Evolutionary conservation across 495 filamentous ascomycete genomes (phyloP).

Genomic region (Neurospora terricola): DNA sequence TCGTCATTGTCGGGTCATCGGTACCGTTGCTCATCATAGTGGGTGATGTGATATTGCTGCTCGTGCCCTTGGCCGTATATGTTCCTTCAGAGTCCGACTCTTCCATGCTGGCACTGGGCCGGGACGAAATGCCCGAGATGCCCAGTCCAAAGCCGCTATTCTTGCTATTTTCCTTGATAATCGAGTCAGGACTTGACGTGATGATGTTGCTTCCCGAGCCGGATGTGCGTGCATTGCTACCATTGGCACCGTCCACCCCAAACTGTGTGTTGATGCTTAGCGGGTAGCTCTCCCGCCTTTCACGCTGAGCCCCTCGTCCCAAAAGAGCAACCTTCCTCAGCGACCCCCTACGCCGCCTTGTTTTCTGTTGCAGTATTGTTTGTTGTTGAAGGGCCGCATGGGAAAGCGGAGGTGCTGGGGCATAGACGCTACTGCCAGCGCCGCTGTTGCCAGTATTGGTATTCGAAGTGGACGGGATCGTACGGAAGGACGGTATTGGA

Average conservation of each 20-base stretch:
- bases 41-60: slow-evolving; percentile 8
- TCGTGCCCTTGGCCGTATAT: slow-evolving; percentile 17
- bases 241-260: slow-evolving; percentile 1
- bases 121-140: slow-evolving; percentile 38
- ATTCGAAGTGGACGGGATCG: slow-evolving; percentile 13
- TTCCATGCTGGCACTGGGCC: slow-evolving; percentile 22
- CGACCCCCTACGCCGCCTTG: slow-evolving; percentile 66
- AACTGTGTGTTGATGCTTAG: slow-evolving; percentile 34
- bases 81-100: slow-evolving; percentile 16
- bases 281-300: slow-evolving; percentile 39
- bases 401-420: slow-evolving; percentile 28
- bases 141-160: slow-evolving; percentile 31
- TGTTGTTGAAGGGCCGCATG: slow-evolving; percentile 40
- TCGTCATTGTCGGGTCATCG: slow-evolving; percentile 29
- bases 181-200: slow-evolving; percentile 1
- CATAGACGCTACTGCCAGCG: slow-evolving; percentile 22
- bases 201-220: neutral
- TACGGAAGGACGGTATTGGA: slow-evolving; percentile 17
- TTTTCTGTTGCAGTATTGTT: slow-evolving; percentile 54
- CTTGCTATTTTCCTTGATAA: neutral
- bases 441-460: slow-evolving; percentile 12
- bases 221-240: neutral
- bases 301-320: slow-evolving; percentile 54
- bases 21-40: slow-evolving; percentile 3
- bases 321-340: slow-evolving; percentile 71